Conservation (phyloP, 2,329 filamentous ascomycete species). For the Chalaropsis ovoidea region DNA sequence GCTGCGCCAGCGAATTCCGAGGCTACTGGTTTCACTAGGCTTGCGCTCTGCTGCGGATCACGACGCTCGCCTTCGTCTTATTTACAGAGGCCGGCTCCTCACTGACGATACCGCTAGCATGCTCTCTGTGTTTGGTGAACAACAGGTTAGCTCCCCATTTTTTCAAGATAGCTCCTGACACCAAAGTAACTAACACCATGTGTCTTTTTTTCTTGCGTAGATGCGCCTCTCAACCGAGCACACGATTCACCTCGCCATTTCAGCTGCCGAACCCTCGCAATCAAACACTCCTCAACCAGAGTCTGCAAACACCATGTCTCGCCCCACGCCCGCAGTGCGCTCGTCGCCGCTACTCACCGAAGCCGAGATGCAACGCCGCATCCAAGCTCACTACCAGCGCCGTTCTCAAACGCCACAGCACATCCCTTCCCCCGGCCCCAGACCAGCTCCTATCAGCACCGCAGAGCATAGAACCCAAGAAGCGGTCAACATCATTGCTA, state of each 20-base stretch:
- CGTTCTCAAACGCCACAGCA: conserved; percentile 19
- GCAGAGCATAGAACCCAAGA: conserved; percentile 20
- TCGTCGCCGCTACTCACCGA: conserved; percentile 24
- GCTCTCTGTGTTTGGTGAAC: conserved; percentile 46
- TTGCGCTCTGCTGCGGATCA: conserved; percentile 29
- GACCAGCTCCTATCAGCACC: not conserved
- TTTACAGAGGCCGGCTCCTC: conserved; percentile 50
- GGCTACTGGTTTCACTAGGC: conserved; percentile 40
- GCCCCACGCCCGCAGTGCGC: conserved; percentile 18
- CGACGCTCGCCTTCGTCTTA: conserved; percentile 49
- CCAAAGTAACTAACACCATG: conserved; percentile 25
- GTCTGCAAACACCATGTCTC: not conserved
- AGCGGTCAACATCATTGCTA: conserved; percentile 24
- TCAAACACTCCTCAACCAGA: not conserved
- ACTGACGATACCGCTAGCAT: conserved; percentile 46
- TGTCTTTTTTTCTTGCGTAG: conserved; percentile 15
- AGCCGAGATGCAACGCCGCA: conserved; percentile 24
- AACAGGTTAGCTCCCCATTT: conserved; percentile 36
- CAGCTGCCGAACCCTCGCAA: conserved; percentile 12
- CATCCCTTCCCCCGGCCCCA: conserved; percentile 4
- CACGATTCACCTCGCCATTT: conserved; percentile 24
- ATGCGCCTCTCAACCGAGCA: conserved; percentile 20
- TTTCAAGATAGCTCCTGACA: conserved; percentile 1
- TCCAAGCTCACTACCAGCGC: conserved; percentile 22
- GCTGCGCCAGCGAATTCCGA: conserved; percentile 49